These are phyloP conservation scores for Linderina pennispora DNA, from an alignment of 192 early-diverging fungal species.

Conservation along the genomic window DNA sequence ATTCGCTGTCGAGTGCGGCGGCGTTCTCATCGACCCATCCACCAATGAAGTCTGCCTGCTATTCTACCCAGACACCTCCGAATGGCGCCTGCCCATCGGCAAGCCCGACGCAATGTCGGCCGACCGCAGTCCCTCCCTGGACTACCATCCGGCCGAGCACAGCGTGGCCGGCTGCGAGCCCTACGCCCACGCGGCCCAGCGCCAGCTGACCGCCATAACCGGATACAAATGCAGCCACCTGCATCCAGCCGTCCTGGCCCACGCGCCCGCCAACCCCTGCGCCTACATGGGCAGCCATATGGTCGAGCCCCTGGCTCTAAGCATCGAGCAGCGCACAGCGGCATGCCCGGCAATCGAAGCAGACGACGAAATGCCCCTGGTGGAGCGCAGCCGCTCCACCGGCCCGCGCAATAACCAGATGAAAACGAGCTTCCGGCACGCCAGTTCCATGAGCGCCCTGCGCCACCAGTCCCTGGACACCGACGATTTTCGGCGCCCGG, in stretches of 20 bases:
- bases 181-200: constrained; percentile 27
- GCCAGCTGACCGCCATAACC: constrained; percentile 31
- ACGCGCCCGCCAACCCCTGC: constrained; percentile 9
- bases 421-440: neutral
- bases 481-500: neutral
- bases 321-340: constrained; percentile 28
- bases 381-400: neutral
- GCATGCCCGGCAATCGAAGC: neutral
- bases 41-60: constrained; percentile 44
- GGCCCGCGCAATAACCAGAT: too few species aligned
- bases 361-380: neutral
- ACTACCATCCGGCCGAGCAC: constrained; percentile 1
- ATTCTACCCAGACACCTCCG: constrained; percentile 44
- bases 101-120: constrained; percentile 16
- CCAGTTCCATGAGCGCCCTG: neutral
- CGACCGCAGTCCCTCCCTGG: neutral
- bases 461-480: neutral
- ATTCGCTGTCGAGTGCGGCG: constrained; percentile 36
- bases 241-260: constrained; percentile 16
- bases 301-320: constrained; percentile 41
- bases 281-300: constrained; percentile 37
- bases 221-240: constrained; percentile 41
- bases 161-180: constrained; percentile 39
- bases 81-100: constrained; percentile 44
- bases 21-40: constrained; percentile 31